A percentile compares a stretch with the other conserved stretches of the same genome.
These are phyloP conservation scores for Tremellales sp. DNA, from an alignment of 1,284 basidiomycete genomes.

Conservation along the genomic window DNA sequence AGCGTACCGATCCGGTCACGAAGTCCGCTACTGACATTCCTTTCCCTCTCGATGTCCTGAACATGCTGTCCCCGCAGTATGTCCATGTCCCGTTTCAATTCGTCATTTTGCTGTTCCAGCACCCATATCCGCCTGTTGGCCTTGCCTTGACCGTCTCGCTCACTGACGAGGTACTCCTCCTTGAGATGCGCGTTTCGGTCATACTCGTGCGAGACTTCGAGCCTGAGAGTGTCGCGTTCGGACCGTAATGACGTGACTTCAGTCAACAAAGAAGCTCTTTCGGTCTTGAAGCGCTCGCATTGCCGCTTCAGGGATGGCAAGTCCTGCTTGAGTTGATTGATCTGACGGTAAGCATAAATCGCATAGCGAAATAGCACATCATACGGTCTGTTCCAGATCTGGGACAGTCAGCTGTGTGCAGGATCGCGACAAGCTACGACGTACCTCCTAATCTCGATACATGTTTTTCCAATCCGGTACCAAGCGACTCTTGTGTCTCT, in stretches of 20 bases:
- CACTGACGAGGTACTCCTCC: conserved; percentile 5
- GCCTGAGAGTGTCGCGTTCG: conserved; percentile 15
- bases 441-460: conserved; percentile 5
- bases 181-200: conserved; percentile 11
- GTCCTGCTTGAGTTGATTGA: conserved; percentile 9
- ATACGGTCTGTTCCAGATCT: conserved; percentile 8
- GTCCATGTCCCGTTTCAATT: conserved; percentile 9
- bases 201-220: conserved; percentile 9
- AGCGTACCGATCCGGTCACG: conserved; percentile 14
- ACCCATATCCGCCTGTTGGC: conserved; percentile 25
- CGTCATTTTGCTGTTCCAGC: conserved; percentile 12
- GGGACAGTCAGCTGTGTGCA: not conserved
- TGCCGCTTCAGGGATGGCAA: conserved; percentile 9
- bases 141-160: conserved; percentile 21
- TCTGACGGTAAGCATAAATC: conserved; percentile 11
- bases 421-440: conserved; percentile 2
- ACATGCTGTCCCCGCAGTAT: conserved; percentile 6
- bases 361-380: not conserved
- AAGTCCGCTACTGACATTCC: conserved; percentile 16
- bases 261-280: conserved; percentile 5
- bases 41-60: conserved; percentile 16
- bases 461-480: conserved; percentile 7
- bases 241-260: conserved; percentile 7
- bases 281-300: conserved; percentile 12
- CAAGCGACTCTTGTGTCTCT: conserved; percentile 18